A percentile compares a stretch with the other conserved stretches of the same genome.
These are phyloP conservation scores for Magnolia changhungtana DNA, from an alignment of 164 flowering plant species.

Conservation along the genomic window DNA sequence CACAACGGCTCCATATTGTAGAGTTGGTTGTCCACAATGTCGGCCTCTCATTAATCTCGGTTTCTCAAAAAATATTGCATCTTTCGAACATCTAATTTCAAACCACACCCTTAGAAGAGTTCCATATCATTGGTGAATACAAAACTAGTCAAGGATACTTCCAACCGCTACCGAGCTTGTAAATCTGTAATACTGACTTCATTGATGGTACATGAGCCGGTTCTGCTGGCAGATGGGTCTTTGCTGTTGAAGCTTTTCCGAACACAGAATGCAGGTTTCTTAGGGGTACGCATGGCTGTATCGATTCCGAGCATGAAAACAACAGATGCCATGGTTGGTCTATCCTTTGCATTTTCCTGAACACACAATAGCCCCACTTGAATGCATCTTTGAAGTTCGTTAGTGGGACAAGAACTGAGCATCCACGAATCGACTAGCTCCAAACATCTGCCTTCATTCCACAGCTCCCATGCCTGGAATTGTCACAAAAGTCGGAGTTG, in stretches of 20 bases:
- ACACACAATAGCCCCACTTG: constrained; percentile 16
- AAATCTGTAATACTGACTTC: background rate
- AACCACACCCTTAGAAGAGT: too few relatives aligned
- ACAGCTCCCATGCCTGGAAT: constrained; percentile 12
- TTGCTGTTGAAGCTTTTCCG: background rate
- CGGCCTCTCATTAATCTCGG: too few relatives aligned
- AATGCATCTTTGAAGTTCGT: constrained; percentile 10
- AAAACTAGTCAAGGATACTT: background rate
- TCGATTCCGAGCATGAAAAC: constrained; percentile 20
- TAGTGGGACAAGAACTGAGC: background rate
- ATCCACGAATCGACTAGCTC: constrained; percentile 2
- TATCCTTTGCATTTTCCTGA: constrained; percentile 9
- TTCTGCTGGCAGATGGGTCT: background rate
- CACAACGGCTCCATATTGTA: too few relatives aligned
- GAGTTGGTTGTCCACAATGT: too few relatives aligned
- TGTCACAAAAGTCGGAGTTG: background rate
- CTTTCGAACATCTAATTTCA: too few relatives aligned
- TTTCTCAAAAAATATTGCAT: too few relatives aligned
- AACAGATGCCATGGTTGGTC: constrained; percentile 13
- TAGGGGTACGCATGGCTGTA: constrained; percentile 19
- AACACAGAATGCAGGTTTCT: background rate
- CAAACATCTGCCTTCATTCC: constrained; percentile 11
- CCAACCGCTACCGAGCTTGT: background rate
- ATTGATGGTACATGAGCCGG: background rate
- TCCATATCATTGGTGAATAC: too few relatives aligned